Conservation (phyloP, 2,329 filamentous ascomycete genomes). For the Lecanosticta acicola region DNA sequence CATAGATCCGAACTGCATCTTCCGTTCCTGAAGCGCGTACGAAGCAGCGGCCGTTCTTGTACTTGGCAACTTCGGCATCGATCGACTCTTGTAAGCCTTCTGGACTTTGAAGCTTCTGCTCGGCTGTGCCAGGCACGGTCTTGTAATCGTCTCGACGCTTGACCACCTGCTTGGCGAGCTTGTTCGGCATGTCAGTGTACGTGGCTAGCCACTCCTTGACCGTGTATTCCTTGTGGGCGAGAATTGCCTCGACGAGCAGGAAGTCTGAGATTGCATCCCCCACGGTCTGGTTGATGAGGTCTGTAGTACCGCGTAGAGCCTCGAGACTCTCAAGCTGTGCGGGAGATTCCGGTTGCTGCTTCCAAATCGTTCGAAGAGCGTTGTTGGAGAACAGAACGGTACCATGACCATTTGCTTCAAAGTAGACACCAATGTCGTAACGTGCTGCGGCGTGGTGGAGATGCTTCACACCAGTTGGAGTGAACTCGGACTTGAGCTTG, state of each 20-base stretch:
- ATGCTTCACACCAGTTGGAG: constrained; percentile 93
- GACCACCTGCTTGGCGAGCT: constrained; percentile 89
- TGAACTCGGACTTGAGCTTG: constrained; percentile 85
- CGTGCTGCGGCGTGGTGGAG: constrained; percentile 93
- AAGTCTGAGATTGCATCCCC: constrained; percentile 94
- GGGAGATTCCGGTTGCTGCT: constrained; percentile 78
- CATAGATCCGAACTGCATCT: constrained; percentile 92
- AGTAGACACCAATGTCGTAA: constrained; percentile 95
- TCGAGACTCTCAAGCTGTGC: constrained; percentile 87
- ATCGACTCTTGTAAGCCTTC: constrained; percentile 77
- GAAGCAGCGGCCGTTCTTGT: constrained; percentile 82
- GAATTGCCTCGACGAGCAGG: constrained; percentile 89
- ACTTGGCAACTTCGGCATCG: constrained; percentile 81
- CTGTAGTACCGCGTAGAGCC: constrained; percentile 72
- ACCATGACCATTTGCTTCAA: constrained; percentile 96
- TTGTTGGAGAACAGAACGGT: constrained; percentile 90
- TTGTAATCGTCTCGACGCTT: constrained; percentile 81
- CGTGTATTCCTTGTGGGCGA: constrained; percentile 90
- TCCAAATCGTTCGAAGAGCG: constrained; percentile 71
- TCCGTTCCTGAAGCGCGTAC: constrained; percentile 91
- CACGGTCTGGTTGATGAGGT: constrained; percentile 97
- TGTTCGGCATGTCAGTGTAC: constrained; percentile 90
- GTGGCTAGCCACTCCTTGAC: constrained; percentile 83
- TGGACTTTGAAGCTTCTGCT: constrained; percentile 78
- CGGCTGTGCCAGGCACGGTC: constrained; percentile 71